Conservation (phyloP, 306 rosid species). For the Vicia sativa region DNA sequence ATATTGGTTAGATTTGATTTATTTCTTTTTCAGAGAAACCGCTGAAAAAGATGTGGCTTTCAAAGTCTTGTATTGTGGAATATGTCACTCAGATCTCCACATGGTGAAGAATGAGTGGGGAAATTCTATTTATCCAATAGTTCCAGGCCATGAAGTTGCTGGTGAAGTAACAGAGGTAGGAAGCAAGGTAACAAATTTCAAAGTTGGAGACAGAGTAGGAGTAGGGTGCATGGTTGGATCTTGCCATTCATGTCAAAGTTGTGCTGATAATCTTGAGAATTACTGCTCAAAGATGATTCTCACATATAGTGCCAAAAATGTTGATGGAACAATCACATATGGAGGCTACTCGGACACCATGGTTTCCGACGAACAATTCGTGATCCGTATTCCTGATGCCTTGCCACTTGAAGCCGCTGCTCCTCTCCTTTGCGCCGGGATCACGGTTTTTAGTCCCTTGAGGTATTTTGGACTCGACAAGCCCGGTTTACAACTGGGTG, state of each 20-base stretch:
- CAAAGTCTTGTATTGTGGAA: conserved; percentile 56
- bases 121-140: conserved; percentile 42
- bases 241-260: conserved; percentile 52
- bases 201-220: conserved; percentile 67
- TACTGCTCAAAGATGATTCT: conserved; percentile 47
- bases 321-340: conserved; percentile 53
- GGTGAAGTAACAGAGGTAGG: conserved; percentile 68
- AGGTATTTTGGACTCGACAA: conserved; percentile 51
- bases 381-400: conserved; percentile 47
- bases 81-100: conserved; percentile 64
- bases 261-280: conserved; percentile 51
- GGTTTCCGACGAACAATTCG: conserved; percentile 50
- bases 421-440: conserved; percentile 70
- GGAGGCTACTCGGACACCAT: conserved; percentile 68
- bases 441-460: conserved; percentile 67
- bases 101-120: conserved; percentile 58
- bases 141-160: conserved; percentile 69
- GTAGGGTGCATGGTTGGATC: conserved; percentile 64
- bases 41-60: conserved; percentile 53
- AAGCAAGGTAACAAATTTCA: conserved; percentile 53
- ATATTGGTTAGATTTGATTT: too few relatives aligned
- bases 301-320: conserved; percentile 41
- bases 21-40: conserved; percentile 34
- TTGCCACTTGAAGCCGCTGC: conserved; percentile 58
- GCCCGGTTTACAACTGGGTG: conserved; percentile 55